Percentiles rank a stretch among this genome's conserved stretches.
Evolutionary conservation across 208 protist species (phyloP).

Genomic region (Phytomonas francai): DNA sequence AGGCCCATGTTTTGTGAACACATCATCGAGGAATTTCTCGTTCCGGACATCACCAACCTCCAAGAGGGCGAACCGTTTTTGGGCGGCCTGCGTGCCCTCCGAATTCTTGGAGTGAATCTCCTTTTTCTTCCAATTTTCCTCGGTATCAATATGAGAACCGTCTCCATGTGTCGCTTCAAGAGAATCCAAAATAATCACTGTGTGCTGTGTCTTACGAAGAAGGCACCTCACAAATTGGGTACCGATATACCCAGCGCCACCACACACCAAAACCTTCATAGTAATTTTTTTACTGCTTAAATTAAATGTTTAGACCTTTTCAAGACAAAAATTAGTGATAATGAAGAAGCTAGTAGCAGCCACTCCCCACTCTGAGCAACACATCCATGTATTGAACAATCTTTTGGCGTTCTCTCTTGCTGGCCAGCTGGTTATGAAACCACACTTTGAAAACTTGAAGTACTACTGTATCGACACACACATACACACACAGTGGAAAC

Average conservation of each 20-base stretch:
- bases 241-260: slow-evolving; percentile 97
- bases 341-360: background rate
- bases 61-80: slow-evolving; percentile 39
- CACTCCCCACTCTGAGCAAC: no score
- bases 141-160: slow-evolving; percentile 41
- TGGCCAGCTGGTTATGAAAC: background rate
- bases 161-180: slow-evolving; percentile 72
- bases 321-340: background rate
- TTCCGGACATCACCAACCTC: slow-evolving; percentile 87
- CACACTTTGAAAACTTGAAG: background rate
- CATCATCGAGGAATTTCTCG: slow-evolving; percentile 52
- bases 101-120: slow-evolving; percentile 7
- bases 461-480: background rate
- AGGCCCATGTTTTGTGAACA: slow-evolving; percentile 86
- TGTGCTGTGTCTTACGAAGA: slow-evolving; percentile 57
- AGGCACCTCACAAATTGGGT: slow-evolving; percentile 93
- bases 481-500: background rate
- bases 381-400: background rate
- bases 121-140: slow-evolving; percentile 29
- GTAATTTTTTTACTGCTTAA: background rate
- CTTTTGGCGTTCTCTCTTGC: slow-evolving; percentile 7
- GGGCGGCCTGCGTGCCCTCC: slow-evolving; percentile 11
- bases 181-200: slow-evolving; percentile 94
- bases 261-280: slow-evolving; percentile 91
- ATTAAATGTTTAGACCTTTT: background rate